These are phyloP conservation scores for Saccharomyces pastorianus DNA, from an alignment of 1,139 yeast genomes.

Conservation along the genomic window DNA sequence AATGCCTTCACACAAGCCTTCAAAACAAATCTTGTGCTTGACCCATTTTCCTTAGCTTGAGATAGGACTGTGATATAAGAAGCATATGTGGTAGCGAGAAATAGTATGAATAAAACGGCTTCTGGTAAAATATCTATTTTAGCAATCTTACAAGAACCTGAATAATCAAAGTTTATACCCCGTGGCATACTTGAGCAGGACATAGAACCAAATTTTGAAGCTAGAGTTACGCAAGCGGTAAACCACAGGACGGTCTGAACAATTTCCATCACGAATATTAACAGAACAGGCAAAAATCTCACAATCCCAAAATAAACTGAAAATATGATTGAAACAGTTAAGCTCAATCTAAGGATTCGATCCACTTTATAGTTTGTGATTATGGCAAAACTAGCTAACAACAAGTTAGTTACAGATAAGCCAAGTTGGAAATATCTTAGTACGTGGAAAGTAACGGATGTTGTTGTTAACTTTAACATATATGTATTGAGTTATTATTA, in stretches of 20 bases:
- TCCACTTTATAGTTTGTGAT: neutral
- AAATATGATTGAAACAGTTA: neutral
- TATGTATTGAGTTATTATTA: neutral
- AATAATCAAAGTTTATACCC: neutral
- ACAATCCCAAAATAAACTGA: neutral
- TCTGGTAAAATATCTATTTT: neutral
- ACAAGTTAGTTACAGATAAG: neutral
- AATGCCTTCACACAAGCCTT: neutral
- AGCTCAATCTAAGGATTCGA: neutral
- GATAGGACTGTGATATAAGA: neutral
- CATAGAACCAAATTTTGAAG: neutral
- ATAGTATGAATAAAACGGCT: neutral
- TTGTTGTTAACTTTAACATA: neutral
- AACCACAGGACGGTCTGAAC: neutral
- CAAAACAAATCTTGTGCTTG: neutral
- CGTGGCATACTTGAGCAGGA: neutral
- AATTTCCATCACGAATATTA: neutral
- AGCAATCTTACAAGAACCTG: neutral
- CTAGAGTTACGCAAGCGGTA: neutral
- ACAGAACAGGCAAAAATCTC: neutral
- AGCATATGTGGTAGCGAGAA: neutral
- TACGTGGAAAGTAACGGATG: neutral
- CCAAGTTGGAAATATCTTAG: neutral
- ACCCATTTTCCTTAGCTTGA: neutral
- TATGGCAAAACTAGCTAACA: neutral